Base-by-base conservation (phyloP, 2,329 filamentous ascomycete genomes). In the Paracoccidioides brasiliensis region DNA sequence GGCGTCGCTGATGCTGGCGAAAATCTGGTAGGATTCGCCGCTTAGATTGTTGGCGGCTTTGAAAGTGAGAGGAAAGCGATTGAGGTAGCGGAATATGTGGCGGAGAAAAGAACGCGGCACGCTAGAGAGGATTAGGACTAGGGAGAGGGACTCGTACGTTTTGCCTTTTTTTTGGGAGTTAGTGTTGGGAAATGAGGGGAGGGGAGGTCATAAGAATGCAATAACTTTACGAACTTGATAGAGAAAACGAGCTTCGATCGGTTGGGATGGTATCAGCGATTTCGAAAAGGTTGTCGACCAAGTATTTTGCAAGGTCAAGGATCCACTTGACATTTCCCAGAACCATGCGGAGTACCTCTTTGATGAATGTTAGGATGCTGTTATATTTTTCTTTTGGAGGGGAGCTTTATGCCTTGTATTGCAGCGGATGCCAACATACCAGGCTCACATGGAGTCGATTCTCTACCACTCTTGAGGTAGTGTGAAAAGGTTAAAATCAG, bases 241-340 rank as follows among this genome's bases (percentile, higher is more conserved):
- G 68, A 5, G 63, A 66, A 55, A 72, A 70, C 14, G 68, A 53
- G 33, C 9, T 52, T 38, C 46, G 49, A 35, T 52, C 49, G 5
- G 49, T 30, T 40, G 54, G 46, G n/a, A 46, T 62, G 4, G 69
- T 69, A 51, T 74, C 69, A 12, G 70, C 69, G 38, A 77, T 66
- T 15, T 72, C 66, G 55, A 76, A 71, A 42, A 84, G 66, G 35
- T 78, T 76, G 61, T 80, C 77, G 43, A 82, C 64, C 33, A 82
- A 70, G 63, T 76, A 82, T 22, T 76, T 72, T 58, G 78, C 75
- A 53, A 83, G 74, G 59, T 91, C 85, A 40, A 90, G 76, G 0
- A 81, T 81, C 90, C 90, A 96, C 64, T 80, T 84, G 3, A 86
- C 81, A 55, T 89, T 85, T 28, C 88, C 87, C 4, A 84, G 79